Evolutionary conservation across 2,329 filamentous ascomycete species (phyloP), one percentile per base, ranked within the genome.

Genomic region (Endoconidiophora laricicola): DNA sequence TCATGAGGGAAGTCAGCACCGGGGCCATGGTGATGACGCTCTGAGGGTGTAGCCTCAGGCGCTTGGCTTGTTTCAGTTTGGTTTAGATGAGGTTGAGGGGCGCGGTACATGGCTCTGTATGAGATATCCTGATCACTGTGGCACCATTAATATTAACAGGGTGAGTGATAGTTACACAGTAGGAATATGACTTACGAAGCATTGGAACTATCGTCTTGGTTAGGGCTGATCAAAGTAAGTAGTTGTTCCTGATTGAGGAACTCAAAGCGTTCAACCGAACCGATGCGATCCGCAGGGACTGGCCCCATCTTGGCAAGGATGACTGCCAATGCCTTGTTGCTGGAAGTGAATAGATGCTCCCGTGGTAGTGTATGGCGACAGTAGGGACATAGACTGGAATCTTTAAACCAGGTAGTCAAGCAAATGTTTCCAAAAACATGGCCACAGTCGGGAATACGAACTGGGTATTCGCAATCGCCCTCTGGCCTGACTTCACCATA

Each of bases 361-460:
- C 74, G 72, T 2, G 69, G 73, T 22, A 81, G 64, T 56, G 78
- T 77, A 54, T 76, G 70, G 23, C 78, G 71, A 60, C 78, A 81
- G 57, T 80, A 80, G 0, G 78, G 78, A 55, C 78, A 81, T 49
- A 67, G 78, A 56, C 78, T 71, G 1, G 74, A 74, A 43, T 79
- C 74, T 48, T 74, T 67, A 40, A 81, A 70, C 78, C 78, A 81
- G 56, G 75, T 79, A 59, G 74, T 77, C 55, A 81, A 76, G 59
- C 78, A 81, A 56, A 72, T 68, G 50, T 79, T 69, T 16, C 78
- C 78, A 59, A 81, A 81, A 5, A 81, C 60, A 56, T 81, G 78
- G 55, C 73, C 76, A 65, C 78, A 81, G 55, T 69, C 72, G 2
- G 78, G 77, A 16, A 81, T 61, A 18, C 73, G 72, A 14, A 80